Percentiles rank a stretch among this genome's conserved stretches.
These are phyloP conservation scores for Botryotinia narcissicola DNA, from an alignment of 2,329 filamentous ascomycete genomes.

Conservation along the genomic window DNA sequence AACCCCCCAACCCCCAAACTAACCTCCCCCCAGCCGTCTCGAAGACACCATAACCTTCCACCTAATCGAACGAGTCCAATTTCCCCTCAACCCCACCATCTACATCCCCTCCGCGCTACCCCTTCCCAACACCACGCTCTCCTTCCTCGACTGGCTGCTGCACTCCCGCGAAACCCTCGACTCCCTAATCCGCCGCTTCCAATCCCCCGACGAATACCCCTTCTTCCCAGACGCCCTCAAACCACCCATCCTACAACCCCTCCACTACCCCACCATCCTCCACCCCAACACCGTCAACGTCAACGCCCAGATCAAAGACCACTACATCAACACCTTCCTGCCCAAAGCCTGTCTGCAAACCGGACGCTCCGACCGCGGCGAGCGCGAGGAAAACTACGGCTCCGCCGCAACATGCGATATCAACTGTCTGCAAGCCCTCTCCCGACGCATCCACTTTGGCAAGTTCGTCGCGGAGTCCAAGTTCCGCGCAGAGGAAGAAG, in stretches of 20 bases:
- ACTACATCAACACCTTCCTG: constrained; percentile 80
- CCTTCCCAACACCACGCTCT: constrained; percentile 70
- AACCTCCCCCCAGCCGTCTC: constrained; percentile 62
- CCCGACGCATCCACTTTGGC: constrained; percentile 90
- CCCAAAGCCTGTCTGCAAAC: constrained; percentile 79
- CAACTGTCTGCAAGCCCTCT: constrained; percentile 82
- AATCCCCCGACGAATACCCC: constrained; percentile 94
- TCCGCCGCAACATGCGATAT: constrained; percentile 91
- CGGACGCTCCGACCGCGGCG: constrained; percentile 74
- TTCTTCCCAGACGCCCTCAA: constrained; percentile 87
- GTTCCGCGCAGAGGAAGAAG: constrained; percentile 78
- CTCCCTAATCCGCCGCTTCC: constrained; percentile 88
- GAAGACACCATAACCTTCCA: constrained; percentile 98
- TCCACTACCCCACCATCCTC: constrained; percentile 85
- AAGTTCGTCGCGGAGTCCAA: constrained; percentile 98
- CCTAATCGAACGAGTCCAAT: constrained; percentile 96
- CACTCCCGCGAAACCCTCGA: constrained; percentile 86
- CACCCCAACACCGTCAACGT: constrained; percentile 88
- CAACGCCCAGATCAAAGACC: constrained; percentile 80
- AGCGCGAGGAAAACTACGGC: constrained; percentile 91
- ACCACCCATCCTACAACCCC: constrained; percentile 77
- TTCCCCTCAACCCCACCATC: constrained; percentile 85
- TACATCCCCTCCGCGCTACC: constrained; percentile 78
- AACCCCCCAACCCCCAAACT: too few relatives aligned
- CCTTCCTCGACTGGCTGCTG: constrained; percentile 93